phyloP scores from a whole-genome alignment of 2,329 filamentous ascomycete species.

The Cercospora sesami region DNA sequence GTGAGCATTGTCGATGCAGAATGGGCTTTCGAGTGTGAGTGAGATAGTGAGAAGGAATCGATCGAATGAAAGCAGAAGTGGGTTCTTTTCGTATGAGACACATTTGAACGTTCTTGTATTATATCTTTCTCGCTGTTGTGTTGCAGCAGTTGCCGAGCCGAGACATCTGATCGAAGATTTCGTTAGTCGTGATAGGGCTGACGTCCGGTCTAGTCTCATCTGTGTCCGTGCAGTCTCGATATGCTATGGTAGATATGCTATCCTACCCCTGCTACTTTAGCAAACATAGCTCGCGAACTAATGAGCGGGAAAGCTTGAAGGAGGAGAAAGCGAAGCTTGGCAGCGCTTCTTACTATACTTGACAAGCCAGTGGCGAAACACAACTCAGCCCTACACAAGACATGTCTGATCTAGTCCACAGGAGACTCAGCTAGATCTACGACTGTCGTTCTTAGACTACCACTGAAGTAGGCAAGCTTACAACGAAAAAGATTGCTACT shows the following conservation, averaged over 20 bases:
- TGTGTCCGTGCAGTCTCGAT: neutral
- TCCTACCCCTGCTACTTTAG: neutral
- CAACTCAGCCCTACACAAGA: no score
- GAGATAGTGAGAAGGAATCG: no score
- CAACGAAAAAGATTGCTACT: neutral
- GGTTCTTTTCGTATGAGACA: no score
- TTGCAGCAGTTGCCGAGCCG: neutral
- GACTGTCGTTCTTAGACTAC: neutral
- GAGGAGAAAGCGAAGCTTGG: neutral
- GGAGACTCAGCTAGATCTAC: rapidly evolving
- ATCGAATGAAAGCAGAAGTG: no score
- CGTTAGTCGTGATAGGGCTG: neutral
- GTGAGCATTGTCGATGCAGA: neutral
- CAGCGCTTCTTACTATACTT: neutral
- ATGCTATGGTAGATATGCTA: neutral
- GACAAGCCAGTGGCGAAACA: no score
- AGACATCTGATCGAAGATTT: neutral
- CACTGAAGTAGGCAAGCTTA: neutral
- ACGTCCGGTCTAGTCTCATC: neutral
- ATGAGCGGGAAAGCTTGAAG: neutral
- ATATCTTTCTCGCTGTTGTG: neutral
- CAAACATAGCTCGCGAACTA: neutral
- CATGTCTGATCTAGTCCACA: no score
- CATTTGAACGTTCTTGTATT: no score
- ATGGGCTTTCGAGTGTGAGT: no score